These are phyloP conservation scores for Leccinellum rugosiceps DNA, from an alignment of 768 basidiomycete genomes.

Conservation along the genomic window DNA sequence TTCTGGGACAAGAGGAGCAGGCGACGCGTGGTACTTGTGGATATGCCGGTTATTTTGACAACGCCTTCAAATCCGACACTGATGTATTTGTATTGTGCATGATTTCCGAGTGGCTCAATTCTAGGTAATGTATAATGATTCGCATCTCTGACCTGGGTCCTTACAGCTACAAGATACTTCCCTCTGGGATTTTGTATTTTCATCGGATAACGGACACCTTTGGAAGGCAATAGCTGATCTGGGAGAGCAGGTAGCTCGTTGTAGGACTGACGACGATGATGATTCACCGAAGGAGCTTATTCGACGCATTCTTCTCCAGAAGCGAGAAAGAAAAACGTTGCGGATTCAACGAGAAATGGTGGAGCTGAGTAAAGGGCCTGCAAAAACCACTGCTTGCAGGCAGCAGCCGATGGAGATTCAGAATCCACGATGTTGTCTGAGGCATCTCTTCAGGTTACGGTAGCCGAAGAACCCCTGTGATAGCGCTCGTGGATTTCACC, in stretches of 20 bases:
- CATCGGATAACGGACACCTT: no score
- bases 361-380: background rate
- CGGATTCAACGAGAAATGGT: conserved; percentile 9
- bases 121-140: conserved; percentile 5
- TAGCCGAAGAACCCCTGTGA: background rate
- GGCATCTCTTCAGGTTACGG: background rate
- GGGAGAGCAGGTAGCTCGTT: no score
- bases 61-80: conserved; percentile 12
- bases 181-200: no score
- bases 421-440: no score
- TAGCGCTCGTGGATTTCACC: background rate
- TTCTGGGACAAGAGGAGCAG: conserved; percentile 1
- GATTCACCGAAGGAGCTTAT: no score
- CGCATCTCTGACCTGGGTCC: no score
- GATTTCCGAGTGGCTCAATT: conserved; percentile 15
- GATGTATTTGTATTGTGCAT: conserved; percentile 3
- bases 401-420: background rate
- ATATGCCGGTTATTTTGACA: conserved; percentile 25
- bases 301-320: no score
- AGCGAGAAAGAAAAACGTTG: background rate
- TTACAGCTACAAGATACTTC: no score
- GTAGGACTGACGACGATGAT: no score
- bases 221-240: no score
- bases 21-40: conserved; percentile 17
- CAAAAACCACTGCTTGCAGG: background rate